These are phyloP conservation scores for Ballota nigra DNA, from an alignment of 257 asterid species.

Conservation along the genomic window DNA sequence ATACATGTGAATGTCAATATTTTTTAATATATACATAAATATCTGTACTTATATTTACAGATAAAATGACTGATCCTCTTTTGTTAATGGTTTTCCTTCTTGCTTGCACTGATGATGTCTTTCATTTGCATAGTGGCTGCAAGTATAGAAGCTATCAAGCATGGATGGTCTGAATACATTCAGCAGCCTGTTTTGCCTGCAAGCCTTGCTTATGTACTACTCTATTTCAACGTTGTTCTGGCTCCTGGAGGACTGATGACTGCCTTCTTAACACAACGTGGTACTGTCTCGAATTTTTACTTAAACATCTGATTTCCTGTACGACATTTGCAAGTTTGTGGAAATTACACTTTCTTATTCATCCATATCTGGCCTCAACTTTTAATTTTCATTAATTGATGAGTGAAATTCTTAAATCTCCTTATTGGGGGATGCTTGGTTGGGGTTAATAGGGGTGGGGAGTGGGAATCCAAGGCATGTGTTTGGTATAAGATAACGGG, in stretches of 20 bases:
- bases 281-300: constrained; percentile 44
- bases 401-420: background rate
- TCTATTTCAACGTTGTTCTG: constrained; percentile 83
- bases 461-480: background rate
- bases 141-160: constrained; percentile 75
- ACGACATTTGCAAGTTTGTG: background rate
- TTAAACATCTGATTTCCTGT: constrained; percentile 12
- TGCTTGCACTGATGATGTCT: constrained; percentile 30
- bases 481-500: background rate
- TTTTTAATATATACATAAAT: background rate
- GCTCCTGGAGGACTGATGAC: constrained; percentile 98
- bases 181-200: constrained; percentile 99
- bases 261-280: constrained; percentile 92
- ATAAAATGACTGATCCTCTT: background rate
- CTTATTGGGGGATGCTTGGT: background rate
- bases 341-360: constrained; percentile 2
- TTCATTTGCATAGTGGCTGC: constrained; percentile 41
- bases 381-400: background rate
- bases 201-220: constrained; percentile 90
- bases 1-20: background rate
- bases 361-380: background rate
- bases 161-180: constrained; percentile 90
- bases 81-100: constrained; percentile 9
- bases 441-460: background rate
- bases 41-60: background rate